Conservation (phyloP, 371 early-diverging fungal genomes). For the Mortierella sp. region DNA sequence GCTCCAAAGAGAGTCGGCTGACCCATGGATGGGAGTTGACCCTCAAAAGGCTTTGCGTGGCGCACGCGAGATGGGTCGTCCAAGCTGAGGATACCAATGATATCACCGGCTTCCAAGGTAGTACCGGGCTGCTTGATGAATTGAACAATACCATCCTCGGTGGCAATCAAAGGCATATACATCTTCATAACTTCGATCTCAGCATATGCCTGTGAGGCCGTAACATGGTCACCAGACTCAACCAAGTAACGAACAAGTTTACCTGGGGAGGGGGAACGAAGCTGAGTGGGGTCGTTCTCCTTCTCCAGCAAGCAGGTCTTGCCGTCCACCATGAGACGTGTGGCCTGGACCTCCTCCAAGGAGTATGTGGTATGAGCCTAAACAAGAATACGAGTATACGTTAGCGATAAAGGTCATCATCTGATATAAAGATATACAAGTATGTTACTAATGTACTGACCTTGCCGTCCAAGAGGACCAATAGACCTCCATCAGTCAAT, state of each 20-base stretch:
- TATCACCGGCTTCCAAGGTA: slow-evolving; percentile 90
- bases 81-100: slow-evolving; percentile 91
- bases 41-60: slow-evolving; percentile 90
- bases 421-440: not conserved
- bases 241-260: slow-evolving; percentile 94
- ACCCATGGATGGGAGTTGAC: slow-evolving; percentile 85
- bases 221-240: slow-evolving; percentile 93
- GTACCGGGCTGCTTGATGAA: slow-evolving; percentile 93
- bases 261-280: slow-evolving; percentile 97
- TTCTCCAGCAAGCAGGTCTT: slow-evolving; percentile 94
- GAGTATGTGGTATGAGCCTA: slow-evolving; percentile 90
- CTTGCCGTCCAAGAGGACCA: slow-evolving; percentile 91
- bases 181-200: slow-evolving; percentile 99
- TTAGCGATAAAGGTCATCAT: not conserved
- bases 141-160: slow-evolving; percentile 92
- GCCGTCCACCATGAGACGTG: slow-evolving; percentile 91
- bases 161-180: slow-evolving; percentile 96
- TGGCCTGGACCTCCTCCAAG: slow-evolving; percentile 90
- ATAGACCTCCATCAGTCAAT: slow-evolving; percentile 93
- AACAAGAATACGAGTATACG: not conserved
- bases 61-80: slow-evolving; percentile 95
- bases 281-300: slow-evolving; percentile 95
- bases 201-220: slow-evolving; percentile 92
- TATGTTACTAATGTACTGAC: slow-evolving; percentile 22
- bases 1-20: slow-evolving; percentile 81